Conservation (phyloP, 441 rosid genomes). For the Bocquillonia castaneifolia region DNA sequence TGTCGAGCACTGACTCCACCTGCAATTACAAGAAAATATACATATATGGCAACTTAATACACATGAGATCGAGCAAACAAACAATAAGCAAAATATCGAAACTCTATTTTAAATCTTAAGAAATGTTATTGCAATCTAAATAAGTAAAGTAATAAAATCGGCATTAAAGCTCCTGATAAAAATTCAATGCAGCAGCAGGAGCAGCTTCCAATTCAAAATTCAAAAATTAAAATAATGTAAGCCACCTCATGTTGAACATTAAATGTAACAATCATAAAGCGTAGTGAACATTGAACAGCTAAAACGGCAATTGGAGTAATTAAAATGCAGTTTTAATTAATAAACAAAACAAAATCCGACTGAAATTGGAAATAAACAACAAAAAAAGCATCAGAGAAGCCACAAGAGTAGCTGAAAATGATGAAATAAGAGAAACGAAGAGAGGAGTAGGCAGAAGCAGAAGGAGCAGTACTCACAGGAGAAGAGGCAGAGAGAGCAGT, state of each 20-base stretch:
- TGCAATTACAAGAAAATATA: too few species aligned
- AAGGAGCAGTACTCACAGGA: constrained; percentile 50
- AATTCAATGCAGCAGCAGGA: neutral
- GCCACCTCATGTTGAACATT: too few species aligned
- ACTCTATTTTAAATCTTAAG: too few species aligned
- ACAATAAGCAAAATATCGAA: neutral
- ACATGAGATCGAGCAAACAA: neutral
- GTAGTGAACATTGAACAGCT: neutral
- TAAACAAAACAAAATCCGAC: neutral
- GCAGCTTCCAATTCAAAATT: constrained; percentile 8
- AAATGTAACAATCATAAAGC: too few species aligned
- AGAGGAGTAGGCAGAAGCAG: neutral
- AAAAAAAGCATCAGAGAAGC: too few species aligned
- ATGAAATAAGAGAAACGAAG: neutral
- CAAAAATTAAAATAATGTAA: neutral
- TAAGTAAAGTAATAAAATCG: neutral
- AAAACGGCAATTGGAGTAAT: neutral
- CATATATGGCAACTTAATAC: neutral
- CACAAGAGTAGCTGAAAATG: too few species aligned
- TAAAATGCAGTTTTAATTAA: too few species aligned
- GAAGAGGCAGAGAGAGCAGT: constrained; percentile 73
- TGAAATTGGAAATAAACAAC: neutral
- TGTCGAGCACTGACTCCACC: constrained; percentile 91
- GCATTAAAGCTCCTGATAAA: too few species aligned
- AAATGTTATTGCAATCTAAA: neutral